These are phyloP conservation scores for Neurospora discreta DNA, from an alignment of 495 filamentous ascomycete genomes.

Conservation along the genomic window DNA sequence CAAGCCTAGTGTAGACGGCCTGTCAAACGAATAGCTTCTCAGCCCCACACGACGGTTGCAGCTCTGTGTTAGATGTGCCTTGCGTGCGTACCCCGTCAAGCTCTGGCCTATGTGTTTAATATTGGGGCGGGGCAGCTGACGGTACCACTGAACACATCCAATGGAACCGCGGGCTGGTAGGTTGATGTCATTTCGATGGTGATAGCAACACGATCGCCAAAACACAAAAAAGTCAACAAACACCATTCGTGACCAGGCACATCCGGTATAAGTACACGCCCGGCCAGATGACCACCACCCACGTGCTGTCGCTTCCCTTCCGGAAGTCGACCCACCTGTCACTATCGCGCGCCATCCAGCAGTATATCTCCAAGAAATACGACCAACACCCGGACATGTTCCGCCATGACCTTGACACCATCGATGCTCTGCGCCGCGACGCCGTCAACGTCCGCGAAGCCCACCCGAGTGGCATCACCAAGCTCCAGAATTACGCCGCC, in stretches of 20 bases:
- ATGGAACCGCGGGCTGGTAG: neutral
- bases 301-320: conserved; percentile 63
- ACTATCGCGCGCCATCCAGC: conserved; percentile 72
- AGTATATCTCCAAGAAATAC: conserved; percentile 98
- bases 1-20: no score
- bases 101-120: neutral
- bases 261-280: neutral
- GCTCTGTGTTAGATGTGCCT: neutral
- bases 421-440: conserved; percentile 70
- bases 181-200: neutral
- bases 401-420: conserved; percentile 71
- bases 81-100: no score
- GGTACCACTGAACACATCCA: neutral
- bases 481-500: conserved; percentile 78
- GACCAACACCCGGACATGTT: conserved; percentile 99
- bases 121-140: neutral
- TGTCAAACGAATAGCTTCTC: neutral
- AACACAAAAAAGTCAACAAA: neutral
- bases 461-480: conserved; percentile 78
- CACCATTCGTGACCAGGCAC: no score
- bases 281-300: conserved; percentile 14
- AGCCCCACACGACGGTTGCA: neutral
- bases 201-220: neutral
- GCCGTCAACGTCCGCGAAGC: conserved; percentile 82
- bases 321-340: conserved; percentile 68